These are phyloP conservation scores for Ciborinia camelliae DNA, from an alignment of 2,329 filamentous ascomycete species.

Conservation along the genomic window DNA sequence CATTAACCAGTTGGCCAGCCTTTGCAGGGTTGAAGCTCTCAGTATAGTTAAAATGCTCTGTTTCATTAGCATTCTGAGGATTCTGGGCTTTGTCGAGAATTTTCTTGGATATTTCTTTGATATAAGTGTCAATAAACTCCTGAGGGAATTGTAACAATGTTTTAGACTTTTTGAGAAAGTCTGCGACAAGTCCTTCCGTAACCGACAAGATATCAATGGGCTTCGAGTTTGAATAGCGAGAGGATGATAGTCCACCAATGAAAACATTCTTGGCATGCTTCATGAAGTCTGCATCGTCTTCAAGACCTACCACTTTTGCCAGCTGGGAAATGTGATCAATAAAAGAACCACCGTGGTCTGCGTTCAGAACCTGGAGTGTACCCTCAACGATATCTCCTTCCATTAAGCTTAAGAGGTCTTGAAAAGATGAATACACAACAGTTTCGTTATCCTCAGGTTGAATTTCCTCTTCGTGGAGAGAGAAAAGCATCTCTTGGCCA, in stretches of 20 bases:
- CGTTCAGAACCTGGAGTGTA: slow-evolving; percentile 13
- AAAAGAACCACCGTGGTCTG: slow-evolving; percentile 13
- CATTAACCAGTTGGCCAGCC: not conserved
- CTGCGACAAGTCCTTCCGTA: slow-evolving; percentile 11
- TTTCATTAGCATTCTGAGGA: not conserved
- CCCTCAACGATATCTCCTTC: slow-evolving; percentile 3
- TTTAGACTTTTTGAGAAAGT: slow-evolving; percentile 9
- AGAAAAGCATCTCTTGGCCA: slow-evolving; percentile 16
- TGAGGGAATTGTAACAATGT: slow-evolving; percentile 9
- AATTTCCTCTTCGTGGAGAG: slow-evolving; percentile 15
- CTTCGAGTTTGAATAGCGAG: slow-evolving; percentile 15
- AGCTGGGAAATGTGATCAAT: slow-evolving; percentile 16
- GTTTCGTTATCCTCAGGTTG: not conserved
- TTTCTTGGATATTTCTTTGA: slow-evolving; percentile 15
- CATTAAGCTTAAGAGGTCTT: slow-evolving; percentile 19
- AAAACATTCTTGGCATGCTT: slow-evolving; percentile 17
- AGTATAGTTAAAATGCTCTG: not conserved
- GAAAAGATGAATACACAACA: not conserved
- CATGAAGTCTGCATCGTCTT: slow-evolving; percentile 16
- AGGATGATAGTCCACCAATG: slow-evolving; percentile 16
- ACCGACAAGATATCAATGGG: not conserved
- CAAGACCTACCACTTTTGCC: slow-evolving; percentile 2
- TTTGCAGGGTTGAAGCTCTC: not conserved
- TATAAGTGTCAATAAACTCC: slow-evolving; percentile 2
- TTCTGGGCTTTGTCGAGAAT: slow-evolving; percentile 18